Percentiles rank a stretch among this genome's conserved stretches.
Evolutionary conservation across 2,329 filamentous ascomycete species (phyloP).

Genomic region (Hypocreales sp.): DNA sequence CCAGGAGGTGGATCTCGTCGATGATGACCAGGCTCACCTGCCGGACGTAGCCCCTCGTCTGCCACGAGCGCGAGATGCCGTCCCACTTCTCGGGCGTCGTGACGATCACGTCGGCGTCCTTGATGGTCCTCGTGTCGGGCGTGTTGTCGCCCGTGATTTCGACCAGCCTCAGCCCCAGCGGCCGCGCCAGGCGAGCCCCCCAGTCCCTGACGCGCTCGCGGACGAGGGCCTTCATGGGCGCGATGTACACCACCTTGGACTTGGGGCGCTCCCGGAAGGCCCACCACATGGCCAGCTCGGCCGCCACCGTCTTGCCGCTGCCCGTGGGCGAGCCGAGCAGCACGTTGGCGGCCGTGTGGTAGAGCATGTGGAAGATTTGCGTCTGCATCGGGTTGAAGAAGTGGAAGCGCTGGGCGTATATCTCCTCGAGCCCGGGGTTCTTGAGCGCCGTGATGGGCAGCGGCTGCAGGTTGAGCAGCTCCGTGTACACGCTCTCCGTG

Average conservation of each 20-base stretch:
- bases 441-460: slow-evolving; percentile 76
- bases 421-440: slow-evolving; percentile 71
- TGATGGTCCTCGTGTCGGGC: slow-evolving; percentile 87
- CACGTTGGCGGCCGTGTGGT: slow-evolving; percentile 83
- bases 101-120: slow-evolving; percentile 93
- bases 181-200: slow-evolving; percentile 64
- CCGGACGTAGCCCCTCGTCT: slow-evolving; percentile 89
- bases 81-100: slow-evolving; percentile 99
- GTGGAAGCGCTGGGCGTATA: slow-evolving; percentile 79
- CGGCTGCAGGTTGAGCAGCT: slow-evolving; percentile 81
- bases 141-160: slow-evolving; percentile 96
- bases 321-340: slow-evolving; percentile 90
- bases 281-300: slow-evolving; percentile 98
- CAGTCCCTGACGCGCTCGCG: slow-evolving; percentile 94
- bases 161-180: slow-evolving; percentile 79
- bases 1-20: slow-evolving; percentile 95
- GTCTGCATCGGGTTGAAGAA: slow-evolving; percentile 99
- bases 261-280: slow-evolving; percentile 88
- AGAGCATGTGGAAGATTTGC: slow-evolving; percentile 93
- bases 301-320: slow-evolving; percentile 93
- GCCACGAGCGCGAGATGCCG: slow-evolving; percentile 97
- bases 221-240: slow-evolving; percentile 97
- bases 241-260: slow-evolving; percentile 97
- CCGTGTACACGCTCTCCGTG: slow-evolving; percentile 93
- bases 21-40: slow-evolving; percentile 95